Percentiles rank a stretch among this genome's conserved stretches.
Conservation (phyloP, 805 yeast genomes). For the Metschnikowia vanudenii region DNA sequence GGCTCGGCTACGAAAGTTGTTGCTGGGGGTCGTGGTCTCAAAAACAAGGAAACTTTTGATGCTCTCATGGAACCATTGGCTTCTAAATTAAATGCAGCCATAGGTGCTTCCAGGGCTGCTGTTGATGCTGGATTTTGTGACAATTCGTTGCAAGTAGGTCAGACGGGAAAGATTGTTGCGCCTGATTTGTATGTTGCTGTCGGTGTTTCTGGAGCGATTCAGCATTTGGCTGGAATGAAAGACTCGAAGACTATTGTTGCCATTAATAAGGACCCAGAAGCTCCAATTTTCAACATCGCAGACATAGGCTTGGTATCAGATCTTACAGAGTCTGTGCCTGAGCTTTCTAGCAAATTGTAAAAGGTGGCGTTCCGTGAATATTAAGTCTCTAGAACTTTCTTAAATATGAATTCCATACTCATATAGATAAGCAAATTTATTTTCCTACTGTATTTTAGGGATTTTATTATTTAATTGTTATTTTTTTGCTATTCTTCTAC, state of each 20-base stretch:
- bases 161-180: slow-evolving; percentile 96
- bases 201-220: slow-evolving; percentile 96
- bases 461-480: too few species aligned
- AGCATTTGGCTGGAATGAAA: slow-evolving; percentile 98
- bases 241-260: slow-evolving; percentile 93
- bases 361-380: not conserved
- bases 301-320: slow-evolving; percentile 91
- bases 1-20: slow-evolving; percentile 79
- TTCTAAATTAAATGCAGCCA: slow-evolving; percentile 79
- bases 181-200: slow-evolving; percentile 92
- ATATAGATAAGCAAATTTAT: too few species aligned
- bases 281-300: slow-evolving; percentile 89
- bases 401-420: not conserved
- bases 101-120: slow-evolving; percentile 98
- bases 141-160: slow-evolving; percentile 95
- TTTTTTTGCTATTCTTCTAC: too few species aligned
- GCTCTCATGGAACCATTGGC: slow-evolving; percentile 79
- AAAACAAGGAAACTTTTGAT: slow-evolving; percentile 85
- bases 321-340: slow-evolving; percentile 83
- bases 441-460: too few species aligned
- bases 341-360: slow-evolving; percentile 71
- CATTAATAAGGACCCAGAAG: slow-evolving; percentile 90
- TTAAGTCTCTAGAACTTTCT: not conserved
- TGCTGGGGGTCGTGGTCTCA: slow-evolving; percentile 93
- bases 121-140: slow-evolving; percentile 96